These are phyloP conservation scores for Dendrobium catenatum DNA, from an alignment of 106 monocot species.

Conservation along the genomic window DNA sequence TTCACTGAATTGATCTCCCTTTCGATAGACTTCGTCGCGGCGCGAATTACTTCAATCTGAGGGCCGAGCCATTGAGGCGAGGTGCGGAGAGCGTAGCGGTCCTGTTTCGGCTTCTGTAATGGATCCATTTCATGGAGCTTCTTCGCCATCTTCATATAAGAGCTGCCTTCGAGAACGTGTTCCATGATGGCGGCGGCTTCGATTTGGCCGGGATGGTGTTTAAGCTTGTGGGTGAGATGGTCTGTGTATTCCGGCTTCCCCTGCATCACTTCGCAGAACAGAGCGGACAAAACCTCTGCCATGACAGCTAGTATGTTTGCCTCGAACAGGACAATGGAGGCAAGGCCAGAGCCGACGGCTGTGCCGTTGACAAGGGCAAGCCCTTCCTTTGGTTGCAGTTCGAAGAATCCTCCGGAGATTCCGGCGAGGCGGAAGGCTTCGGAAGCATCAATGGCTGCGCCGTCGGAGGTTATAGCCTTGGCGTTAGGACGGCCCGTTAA, in stretches of 20 bases:
- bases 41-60: conserved; percentile 73
- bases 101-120: conserved; percentile 73
- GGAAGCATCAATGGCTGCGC: conserved; percentile 33
- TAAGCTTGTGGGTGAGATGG: conserved; percentile 88
- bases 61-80: conserved; percentile 84
- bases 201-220: conserved; percentile 95
- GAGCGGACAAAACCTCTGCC: conserved; percentile 67
- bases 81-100: conserved; percentile 70
- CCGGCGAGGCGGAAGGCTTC: conserved; percentile 73
- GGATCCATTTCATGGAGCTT: conserved; percentile 58
- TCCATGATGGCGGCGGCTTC: conserved; percentile 95
- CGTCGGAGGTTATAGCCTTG: conserved; percentile 42
- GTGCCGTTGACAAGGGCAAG: conserved; percentile 95
- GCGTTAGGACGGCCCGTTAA: conserved; percentile 80
- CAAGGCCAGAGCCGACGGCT: conserved; percentile 89
- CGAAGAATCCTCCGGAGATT: conserved; percentile 66
- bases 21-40: conserved; percentile 63
- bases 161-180: conserved; percentile 68
- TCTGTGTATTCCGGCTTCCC: conserved; percentile 95
- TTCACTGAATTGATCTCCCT: conserved; percentile 97
- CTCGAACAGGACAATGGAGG: conserved; percentile 76
- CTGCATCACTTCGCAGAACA: conserved; percentile 90
- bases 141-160: conserved; percentile 58
- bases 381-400: conserved; percentile 92
- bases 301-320: conserved; percentile 62